Percentiles rank a stretch among this genome's conserved stretches.
phyloP scores from a whole-genome alignment of 441 rosid genomes.

The Pelargonium fulgidum region DNA sequence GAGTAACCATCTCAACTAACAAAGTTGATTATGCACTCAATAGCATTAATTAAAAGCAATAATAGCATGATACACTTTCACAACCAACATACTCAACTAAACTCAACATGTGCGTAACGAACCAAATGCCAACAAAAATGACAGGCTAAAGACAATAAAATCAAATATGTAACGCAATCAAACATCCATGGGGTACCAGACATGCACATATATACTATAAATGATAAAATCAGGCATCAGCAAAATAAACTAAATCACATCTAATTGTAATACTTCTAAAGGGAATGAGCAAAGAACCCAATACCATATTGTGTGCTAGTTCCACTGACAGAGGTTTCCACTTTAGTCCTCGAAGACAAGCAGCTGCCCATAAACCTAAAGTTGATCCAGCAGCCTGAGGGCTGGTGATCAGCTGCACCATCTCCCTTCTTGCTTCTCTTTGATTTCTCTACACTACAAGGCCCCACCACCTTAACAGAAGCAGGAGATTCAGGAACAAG shows the following conservation, averaged over 20 bases:
- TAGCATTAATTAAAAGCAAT: background rate
- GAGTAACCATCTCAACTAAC: slow-evolving; percentile 1
- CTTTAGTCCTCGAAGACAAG: slow-evolving; percentile 8
- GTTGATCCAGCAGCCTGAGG: slow-evolving; percentile 3
- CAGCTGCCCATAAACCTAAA: slow-evolving; percentile 7
- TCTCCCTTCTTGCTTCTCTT: slow-evolving; percentile 7
- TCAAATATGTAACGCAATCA: slow-evolving; percentile 6
- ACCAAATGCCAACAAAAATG: slow-evolving; percentile 5
- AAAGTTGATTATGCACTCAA: slow-evolving; percentile 8
- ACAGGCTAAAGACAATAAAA: background rate
- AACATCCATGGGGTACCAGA: background rate
- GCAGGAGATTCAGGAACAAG: background rate
- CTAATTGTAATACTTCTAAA: slow-evolving; percentile 9
- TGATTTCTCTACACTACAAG: slow-evolving; percentile 2
- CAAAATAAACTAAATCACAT: slow-evolving; percentile 10
- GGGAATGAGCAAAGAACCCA: background rate
- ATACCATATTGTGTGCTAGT: slow-evolving; percentile 7
- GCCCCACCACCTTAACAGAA: background rate
- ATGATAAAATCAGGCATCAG: background rate
- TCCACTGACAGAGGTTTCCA: slow-evolving; percentile 8
- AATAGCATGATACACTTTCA: slow-evolving; percentile 1
- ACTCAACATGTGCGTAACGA: background rate
- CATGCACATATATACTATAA: background rate
- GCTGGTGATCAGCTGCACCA: background rate
- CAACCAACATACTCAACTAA: slow-evolving; percentile 7